Conservation (phyloP, 148 eudicot species). For the Tetragonia tetragonoides region DNA sequence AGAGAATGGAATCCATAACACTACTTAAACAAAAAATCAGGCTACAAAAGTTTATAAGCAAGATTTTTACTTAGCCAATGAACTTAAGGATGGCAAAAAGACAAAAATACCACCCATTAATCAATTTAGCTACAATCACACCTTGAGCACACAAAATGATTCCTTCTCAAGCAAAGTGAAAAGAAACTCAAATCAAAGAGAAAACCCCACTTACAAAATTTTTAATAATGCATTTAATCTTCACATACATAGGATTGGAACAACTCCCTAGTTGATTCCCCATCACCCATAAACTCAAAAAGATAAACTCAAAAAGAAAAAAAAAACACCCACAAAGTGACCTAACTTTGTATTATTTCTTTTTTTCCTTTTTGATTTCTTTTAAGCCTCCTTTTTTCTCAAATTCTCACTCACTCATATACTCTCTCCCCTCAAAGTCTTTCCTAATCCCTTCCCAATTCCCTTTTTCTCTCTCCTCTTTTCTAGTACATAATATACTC, state of each 20-base stretch:
- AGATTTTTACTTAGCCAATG: conserved; percentile 10
- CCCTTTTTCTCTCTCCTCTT: neutral
- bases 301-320: neutral
- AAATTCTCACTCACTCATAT: neutral
- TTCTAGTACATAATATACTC: too few species aligned
- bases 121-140: conserved; percentile 18
- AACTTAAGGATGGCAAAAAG: conserved; percentile 16
- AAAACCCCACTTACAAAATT: conserved; percentile 18
- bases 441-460: conserved; percentile 7
- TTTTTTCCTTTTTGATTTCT: neutral
- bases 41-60: conserved; percentile 22
- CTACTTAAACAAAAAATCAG: conserved; percentile 11
- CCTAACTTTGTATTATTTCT: conserved; percentile 26
- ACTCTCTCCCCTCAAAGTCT: neutral
- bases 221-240: conserved; percentile 7
- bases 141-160: conserved; percentile 33
- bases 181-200: conserved; percentile 9
- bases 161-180: conserved; percentile 24
- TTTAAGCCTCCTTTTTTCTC: neutral
- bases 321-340: conserved; percentile 24
- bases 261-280: conserved; percentile 28
- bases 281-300: conserved; percentile 13
- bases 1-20: conserved; percentile 14
- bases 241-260: conserved; percentile 21
- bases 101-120: conserved; percentile 20